Evolutionary conservation across 2,329 filamentous ascomycete species (phyloP).

Genomic region (Gaeumannomyces sp.): DNA sequence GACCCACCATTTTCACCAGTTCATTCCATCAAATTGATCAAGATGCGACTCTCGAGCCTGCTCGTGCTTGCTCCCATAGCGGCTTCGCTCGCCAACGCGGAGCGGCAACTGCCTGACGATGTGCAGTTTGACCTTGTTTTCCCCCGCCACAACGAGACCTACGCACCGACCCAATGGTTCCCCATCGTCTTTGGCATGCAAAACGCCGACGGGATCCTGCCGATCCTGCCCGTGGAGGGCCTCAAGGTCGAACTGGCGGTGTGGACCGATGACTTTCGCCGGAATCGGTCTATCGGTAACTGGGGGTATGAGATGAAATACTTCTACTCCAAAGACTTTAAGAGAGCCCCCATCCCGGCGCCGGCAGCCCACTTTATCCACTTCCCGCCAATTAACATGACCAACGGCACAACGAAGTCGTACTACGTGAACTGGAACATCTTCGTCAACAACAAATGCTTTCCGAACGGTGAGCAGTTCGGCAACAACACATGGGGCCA

Average conservation of each 20-base stretch:
- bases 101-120: constrained; percentile 4
- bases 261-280: not conserved
- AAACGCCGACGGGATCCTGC: constrained; percentile 5
- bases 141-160: constrained; percentile 16
- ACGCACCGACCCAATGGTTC: constrained; percentile 9
- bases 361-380: not conserved
- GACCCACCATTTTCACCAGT: not conserved
- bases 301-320: not conserved
- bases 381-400: constrained; percentile 1
- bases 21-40: not conserved
- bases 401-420: not conserved
- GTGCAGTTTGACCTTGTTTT: constrained; percentile 19
- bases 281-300: not conserved
- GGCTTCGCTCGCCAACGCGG: not conserved
- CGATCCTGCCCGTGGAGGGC: not conserved
- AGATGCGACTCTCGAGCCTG: not conserved
- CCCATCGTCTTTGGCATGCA: constrained; percentile 9
- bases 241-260: not conserved
- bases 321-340: not conserved
- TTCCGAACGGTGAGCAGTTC: no score
- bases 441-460: no score
- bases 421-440: not conserved
- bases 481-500: no score
- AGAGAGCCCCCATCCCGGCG: no score
- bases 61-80: not conserved